Evolutionary conservation across 2,329 filamentous ascomycete species (phyloP), one percentile per base, ranked within the genome.

Genomic region (Beauveria australis): DNA sequence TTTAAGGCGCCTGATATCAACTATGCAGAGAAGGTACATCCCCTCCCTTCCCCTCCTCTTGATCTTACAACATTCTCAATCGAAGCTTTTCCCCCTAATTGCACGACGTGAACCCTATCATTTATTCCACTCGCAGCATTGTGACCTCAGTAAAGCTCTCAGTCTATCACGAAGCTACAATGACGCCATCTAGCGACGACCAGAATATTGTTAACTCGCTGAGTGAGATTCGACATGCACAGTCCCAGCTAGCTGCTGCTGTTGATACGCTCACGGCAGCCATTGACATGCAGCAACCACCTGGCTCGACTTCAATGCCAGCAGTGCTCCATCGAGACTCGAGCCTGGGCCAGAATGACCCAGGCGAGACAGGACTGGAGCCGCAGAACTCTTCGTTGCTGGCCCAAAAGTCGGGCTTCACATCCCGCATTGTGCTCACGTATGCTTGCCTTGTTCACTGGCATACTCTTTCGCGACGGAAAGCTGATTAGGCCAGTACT

Each of bases 391-490:
- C 73, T 9, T 63, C 68, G 7, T 68, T 72, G 14, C 63, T 71
- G 4, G 68, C 67, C 19, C 72, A 76, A 64, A 78, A 78, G 63
- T 73, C 79, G 5, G 74, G 73, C 4, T 78, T 82, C 63, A 79
- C 80, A 10, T 82, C 80, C 57, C 79, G 81, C 22, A 83, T 84
- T 62, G 76, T 83, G 63, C 74, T 84, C 63, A 84, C 81, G 79
- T 81, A 46, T 43, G 53, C 28, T 26, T 18, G 9, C 24, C n/a
- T 33, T 33, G 51, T 3, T 18, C 26, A 44, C 12, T 33, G 19
- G 47, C n/a, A 3, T 28, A 6, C 5, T 22, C 24, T n/a, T 3
- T 49, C 19, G n/a, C 24, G 22, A 24, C 19, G 46, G 16, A 8
- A 49, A 41, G 44, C 47, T 56, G 14, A 60, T 33, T 37, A 44